phyloP scores from a whole-genome alignment of 2,329 filamentous ascomycete species.

The Cercospora zeae-maydis region DNA sequence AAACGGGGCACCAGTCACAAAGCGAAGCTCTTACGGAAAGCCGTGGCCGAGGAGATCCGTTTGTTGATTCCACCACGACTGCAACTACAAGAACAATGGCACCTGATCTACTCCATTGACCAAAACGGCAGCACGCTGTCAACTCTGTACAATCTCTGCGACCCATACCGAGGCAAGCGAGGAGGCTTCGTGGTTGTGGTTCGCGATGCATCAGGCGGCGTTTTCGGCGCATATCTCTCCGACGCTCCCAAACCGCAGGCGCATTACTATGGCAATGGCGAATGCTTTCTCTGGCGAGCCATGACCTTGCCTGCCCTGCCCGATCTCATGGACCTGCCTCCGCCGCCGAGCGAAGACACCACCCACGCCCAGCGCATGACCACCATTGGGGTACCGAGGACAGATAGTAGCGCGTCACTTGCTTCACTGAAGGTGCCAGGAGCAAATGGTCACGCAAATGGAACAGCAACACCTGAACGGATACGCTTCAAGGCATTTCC shows the following conservation, averaged over 20 bases:
- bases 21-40: constrained; percentile 64
- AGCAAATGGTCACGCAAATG: constrained; percentile 25
- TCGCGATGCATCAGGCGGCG: constrained; percentile 68
- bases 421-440: constrained; percentile 27
- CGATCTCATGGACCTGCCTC: constrained; percentile 58
- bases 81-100: constrained; percentile 84
- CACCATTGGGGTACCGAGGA: constrained; percentile 45
- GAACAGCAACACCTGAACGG: constrained; percentile 59
- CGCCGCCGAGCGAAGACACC: constrained; percentile 65
- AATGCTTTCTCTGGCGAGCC: constrained; percentile 89
- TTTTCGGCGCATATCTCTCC: constrained; percentile 92
- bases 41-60: constrained; percentile 87
- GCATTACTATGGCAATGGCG: constrained; percentile 92
- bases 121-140: constrained; percentile 83
- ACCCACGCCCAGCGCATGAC: constrained; percentile 60
- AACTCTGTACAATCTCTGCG: constrained; percentile 80
- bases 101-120: constrained; percentile 81
- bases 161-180: constrained; percentile 61
- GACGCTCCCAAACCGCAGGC: constrained; percentile 76
- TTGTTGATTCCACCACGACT: constrained; percentile 81
- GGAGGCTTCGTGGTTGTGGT: constrained; percentile 90
- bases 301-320: constrained; percentile 59
- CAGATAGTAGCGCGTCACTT: constrained; percentile 30
- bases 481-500: constrained; percentile 97
- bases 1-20: constrained; percentile 55